Conservation (phyloP, 2,329 filamentous ascomycete genomes). For the Colletotrichum sp. region DNA sequence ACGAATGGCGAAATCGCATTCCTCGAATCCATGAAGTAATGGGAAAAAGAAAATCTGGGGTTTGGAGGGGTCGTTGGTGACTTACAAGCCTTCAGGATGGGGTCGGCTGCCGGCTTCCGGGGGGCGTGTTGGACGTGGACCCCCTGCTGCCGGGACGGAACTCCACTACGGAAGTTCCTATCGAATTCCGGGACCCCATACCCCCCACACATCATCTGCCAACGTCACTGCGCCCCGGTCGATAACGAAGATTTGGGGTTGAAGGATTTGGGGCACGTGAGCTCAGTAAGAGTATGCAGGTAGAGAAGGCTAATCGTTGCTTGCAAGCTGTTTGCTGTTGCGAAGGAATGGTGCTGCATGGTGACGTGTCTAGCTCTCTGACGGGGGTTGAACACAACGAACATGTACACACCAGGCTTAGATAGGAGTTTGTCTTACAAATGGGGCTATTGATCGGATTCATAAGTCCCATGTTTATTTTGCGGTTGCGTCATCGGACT, state of each 20-base stretch:
- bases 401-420: too few species aligned
- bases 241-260: not conserved
- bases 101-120: not conserved
- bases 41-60: not conserved
- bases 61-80: not conserved
- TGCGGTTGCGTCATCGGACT: too few species aligned
- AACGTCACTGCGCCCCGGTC: not conserved
- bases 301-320: not conserved
- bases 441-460: not conserved
- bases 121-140: not conserved
- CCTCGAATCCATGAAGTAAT: not conserved
- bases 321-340: not conserved
- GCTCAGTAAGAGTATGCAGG: not conserved
- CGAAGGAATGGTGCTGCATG: not conserved
- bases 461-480: not conserved
- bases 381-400: too few species aligned
- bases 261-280: not conserved
- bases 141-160: not conserved
- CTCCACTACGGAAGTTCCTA: not conserved
- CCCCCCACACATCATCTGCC: not conserved
- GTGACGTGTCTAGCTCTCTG: not conserved
- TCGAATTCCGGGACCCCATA: not conserved
- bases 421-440: too few species aligned
- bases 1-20: slow-evolving; percentile 36
- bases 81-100: not conserved